Percentiles rank a stretch among this genome's conserved stretches.
Evolutionary conservation across 306 rosid genomes (phyloP).

Genomic region (Inga laurina): DNA sequence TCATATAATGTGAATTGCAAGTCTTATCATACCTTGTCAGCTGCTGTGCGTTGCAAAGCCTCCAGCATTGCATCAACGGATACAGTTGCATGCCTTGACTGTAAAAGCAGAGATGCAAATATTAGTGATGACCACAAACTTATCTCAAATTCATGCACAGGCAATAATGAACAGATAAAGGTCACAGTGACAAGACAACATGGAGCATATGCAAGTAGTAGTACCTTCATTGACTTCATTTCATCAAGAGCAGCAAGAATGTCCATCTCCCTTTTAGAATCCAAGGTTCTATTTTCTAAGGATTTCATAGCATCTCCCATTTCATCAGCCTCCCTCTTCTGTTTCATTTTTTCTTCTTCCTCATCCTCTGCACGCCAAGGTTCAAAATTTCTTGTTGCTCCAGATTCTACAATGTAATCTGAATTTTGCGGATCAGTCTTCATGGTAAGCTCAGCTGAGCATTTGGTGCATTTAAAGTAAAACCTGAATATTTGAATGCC

Average conservation of each 20-base stretch:
- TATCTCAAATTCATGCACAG: not conserved
- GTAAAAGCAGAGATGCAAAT: conserved; percentile 29
- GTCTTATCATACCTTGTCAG: conserved; percentile 50
- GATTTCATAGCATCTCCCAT: conserved; percentile 92
- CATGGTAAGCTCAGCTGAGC: conserved; percentile 86
- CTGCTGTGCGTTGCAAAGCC: conserved; percentile 71
- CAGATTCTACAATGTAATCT: conserved; percentile 83
- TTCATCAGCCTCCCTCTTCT: conserved; percentile 78
- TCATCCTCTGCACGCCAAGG: conserved; percentile 87
- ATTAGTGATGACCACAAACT: conserved; percentile 24
- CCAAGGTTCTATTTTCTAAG: conserved; percentile 82
- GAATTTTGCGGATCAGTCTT: conserved; percentile 94
- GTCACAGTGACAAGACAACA: not conserved
- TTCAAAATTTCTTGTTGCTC: conserved; percentile 64
- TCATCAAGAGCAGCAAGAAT: conserved; percentile 94
- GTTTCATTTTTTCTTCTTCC: conserved; percentile 41
- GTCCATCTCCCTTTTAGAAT: conserved; percentile 74
- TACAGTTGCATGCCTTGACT: conserved; percentile 93
- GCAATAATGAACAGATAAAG: not conserved
- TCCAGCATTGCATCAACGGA: conserved; percentile 83
- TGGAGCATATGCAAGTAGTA: conserved; percentile 4
- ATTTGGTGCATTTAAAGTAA: conserved; percentile 82
- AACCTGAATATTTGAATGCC: conserved; percentile 88
- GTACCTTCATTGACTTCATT: conserved; percentile 96
- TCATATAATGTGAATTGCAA: conserved; percentile 14